Evolutionary conservation across 352 stramenopile species (phyloP), one percentile per base, ranked within the genome.

Genomic region (Chrysophaeum taylorii): DNA sequence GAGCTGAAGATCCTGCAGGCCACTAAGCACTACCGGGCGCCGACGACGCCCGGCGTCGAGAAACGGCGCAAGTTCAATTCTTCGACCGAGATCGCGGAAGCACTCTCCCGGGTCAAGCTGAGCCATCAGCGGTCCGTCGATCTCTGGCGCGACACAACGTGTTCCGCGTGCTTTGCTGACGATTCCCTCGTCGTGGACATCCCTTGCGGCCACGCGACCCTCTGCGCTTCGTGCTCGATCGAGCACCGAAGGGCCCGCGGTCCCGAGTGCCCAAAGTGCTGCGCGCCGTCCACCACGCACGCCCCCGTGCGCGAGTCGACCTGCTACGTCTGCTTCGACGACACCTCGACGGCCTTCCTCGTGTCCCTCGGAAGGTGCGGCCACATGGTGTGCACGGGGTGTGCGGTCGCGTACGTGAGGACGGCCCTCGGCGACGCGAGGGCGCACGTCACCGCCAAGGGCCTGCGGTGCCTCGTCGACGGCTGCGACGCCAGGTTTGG

Each of bases 311-410:
- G 23, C 25, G 25, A 4, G 50, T 31, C 38, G 25, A 35, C 2
- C 27, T 62, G 50, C 27, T 62, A 25, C 50, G 25, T 62, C 50
- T 62, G 50, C 50, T 62, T 62, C 50, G 50, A 62, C 50, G 7
- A 7, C 2, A 31, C 38, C n/a, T 4, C 7, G 2, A 31, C 50
- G 5, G 23, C 7, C 7, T 7, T 29, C 50, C 50, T 62, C 50
- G 50, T 21, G 7, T 7, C 50, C 15, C 50, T 62, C 5, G 50
- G 50, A 2, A 31, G 27, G 7, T 62, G 50, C 50, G 50, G 50
- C 50, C 50, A 62, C 50, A 7, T 12, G 50, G 27, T 62, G 27
- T 62, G 50, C 50, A 36, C 50, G 7, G 21, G 27, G 4, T 62
- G 50, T 31, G 35, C 50, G 4, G 25, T 62, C 25, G 50, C 25